Conservation (phyloP, 2,329 filamentous ascomycete species). For the Colletotrichum trifolii region DNA sequence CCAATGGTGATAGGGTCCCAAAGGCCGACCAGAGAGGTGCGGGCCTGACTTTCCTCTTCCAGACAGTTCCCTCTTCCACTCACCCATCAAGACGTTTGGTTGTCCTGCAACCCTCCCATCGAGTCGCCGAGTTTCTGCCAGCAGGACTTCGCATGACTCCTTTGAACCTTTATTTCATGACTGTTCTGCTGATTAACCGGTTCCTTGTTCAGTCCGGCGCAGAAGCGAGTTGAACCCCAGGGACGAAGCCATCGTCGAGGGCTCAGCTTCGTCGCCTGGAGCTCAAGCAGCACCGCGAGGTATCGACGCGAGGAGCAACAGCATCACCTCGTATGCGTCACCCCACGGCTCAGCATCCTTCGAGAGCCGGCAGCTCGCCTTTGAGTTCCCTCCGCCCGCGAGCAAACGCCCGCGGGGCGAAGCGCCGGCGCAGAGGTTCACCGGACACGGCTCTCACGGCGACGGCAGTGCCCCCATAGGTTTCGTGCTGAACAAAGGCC, state of each 20-base stretch:
- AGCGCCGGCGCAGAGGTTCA: conserved; percentile 19
- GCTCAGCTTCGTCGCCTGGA: conserved; percentile 11
- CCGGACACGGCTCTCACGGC: conserved; percentile 23
- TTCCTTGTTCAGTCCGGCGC: conserved; percentile 6
- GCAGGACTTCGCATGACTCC: background rate
- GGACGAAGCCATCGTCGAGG: conserved; percentile 8
- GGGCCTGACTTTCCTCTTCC: background rate
- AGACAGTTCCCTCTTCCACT: background rate
- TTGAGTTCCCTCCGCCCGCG: conserved; percentile 9
- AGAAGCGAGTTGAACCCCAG: conserved; percentile 8
- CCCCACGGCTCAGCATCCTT: background rate
- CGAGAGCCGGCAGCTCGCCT: conserved; percentile 15
- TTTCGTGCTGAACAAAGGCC: conserved; percentile 22
- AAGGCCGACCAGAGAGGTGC: conserved; percentile 25
- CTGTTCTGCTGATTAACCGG: background rate
- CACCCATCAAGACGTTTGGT: background rate
- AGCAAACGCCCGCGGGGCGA: background rate
- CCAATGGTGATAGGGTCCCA: background rate
- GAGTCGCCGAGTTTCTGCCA: too few relatives aligned
- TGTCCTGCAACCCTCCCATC: too few relatives aligned
- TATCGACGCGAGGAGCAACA: conserved; percentile 4
- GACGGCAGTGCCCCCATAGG: conserved; percentile 29
- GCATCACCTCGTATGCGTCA: conserved; percentile 15
- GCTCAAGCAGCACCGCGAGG: background rate
- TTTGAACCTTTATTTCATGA: background rate